Evolutionary conservation across 352 stramenopile species (phyloP).

Genomic region (Blastocystis sp.): DNA sequence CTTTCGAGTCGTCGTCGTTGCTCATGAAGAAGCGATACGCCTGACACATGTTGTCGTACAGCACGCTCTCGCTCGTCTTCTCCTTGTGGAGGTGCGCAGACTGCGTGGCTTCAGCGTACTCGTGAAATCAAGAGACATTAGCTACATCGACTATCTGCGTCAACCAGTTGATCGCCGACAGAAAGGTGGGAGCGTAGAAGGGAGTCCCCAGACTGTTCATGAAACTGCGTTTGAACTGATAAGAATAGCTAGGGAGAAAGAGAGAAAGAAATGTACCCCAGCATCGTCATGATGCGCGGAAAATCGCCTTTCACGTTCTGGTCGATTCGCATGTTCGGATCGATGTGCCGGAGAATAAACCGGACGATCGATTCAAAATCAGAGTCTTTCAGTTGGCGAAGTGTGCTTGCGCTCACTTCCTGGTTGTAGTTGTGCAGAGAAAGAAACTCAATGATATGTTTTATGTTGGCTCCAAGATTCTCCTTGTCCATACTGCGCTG

Average conservation of each 20-base stretch:
- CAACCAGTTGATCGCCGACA: conserved; percentile 47
- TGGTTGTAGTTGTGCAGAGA: conserved; percentile 59
- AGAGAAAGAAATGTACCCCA: neutral
- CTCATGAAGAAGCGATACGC: conserved; percentile 54
- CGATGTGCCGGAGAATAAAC: conserved; percentile 33
- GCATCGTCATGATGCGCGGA: conserved; percentile 49
- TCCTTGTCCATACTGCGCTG: conserved; percentile 40
- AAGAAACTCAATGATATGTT: conserved; percentile 26
- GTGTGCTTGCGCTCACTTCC: neutral
- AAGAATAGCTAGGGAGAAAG: neutral
- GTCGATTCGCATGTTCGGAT: conserved; percentile 45
- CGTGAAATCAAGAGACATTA: neutral
- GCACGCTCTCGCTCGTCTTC: neutral
- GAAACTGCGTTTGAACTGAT: conserved; percentile 13
- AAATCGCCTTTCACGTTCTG: conserved; percentile 26
- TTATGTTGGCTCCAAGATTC: conserved; percentile 13
- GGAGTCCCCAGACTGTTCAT: conserved; percentile 41
- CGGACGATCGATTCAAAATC: conserved; percentile 57
- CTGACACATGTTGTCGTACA: conserved; percentile 33
- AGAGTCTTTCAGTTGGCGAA: conserved; percentile 17
- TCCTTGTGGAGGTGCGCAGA: neutral
- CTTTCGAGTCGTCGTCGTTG: conserved; percentile 54
- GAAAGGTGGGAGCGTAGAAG: conserved; percentile 34
- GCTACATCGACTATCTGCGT: conserved; percentile 20
- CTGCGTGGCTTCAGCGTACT: neutral